phyloP scores from a whole-genome alignment of 371 early-diverging fungal genomes.

The Phascolomyces articulosus region DNA sequence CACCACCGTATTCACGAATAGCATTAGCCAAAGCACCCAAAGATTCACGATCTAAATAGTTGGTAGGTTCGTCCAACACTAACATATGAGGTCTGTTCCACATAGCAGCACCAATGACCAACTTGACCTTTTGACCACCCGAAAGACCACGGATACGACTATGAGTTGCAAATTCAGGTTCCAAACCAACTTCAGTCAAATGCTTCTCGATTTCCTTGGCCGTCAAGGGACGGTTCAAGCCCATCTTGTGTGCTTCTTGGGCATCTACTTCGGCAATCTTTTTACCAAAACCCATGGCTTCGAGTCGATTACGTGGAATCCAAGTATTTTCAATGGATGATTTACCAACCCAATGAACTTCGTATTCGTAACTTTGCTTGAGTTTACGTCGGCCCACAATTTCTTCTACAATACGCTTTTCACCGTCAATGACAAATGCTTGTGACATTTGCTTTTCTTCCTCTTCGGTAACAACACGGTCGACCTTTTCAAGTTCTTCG shows the following conservation, averaged over 20 bases:
- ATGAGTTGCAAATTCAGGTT: conserved; percentile 79
- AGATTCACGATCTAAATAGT: conserved; percentile 80
- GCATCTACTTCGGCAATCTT: conserved; percentile 68
- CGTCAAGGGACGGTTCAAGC: conserved; percentile 68
- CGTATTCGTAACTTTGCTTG: conserved; percentile 72
- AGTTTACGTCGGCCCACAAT: conserved; percentile 70
- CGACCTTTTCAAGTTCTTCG: conserved; percentile 73
- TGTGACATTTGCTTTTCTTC: conserved; percentile 70
- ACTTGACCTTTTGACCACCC: conserved; percentile 92
- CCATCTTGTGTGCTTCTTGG: conserved; percentile 65
- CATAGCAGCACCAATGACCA: conserved; percentile 87
- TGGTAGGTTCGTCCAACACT: conserved; percentile 91
- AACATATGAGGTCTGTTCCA: conserved; percentile 88
- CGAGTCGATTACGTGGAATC: conserved; percentile 73
- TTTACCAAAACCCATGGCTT: conserved; percentile 70
- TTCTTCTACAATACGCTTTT: conserved; percentile 64
- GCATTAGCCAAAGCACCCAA: conserved; percentile 74
- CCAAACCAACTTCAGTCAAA: conserved; percentile 69
- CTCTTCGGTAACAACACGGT: conserved; percentile 65
- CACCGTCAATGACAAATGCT: conserved; percentile 64
- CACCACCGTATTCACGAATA: conserved; percentile 72
- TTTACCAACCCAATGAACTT: conserved; percentile 65
- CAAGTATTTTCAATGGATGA: conserved; percentile 70
- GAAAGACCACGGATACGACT: conserved; percentile 85
- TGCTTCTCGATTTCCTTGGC: conserved; percentile 73